Percentiles rank a stretch among this genome's conserved stretches.
phyloP scores from a whole-genome alignment of 805 yeast species.

The Cyberlindnera xylosilytica region DNA sequence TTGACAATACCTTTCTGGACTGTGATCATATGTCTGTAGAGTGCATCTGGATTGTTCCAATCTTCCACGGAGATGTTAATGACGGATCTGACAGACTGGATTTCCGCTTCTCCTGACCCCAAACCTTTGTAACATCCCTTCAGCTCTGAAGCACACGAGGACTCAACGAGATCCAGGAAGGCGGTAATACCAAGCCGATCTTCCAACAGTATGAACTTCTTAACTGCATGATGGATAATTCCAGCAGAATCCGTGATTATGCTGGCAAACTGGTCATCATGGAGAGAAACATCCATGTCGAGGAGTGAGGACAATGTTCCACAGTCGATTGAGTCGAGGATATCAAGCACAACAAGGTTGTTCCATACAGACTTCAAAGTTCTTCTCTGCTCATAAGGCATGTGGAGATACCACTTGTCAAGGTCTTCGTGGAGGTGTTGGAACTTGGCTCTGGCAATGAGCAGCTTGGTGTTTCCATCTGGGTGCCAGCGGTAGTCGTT shows the following conservation, averaged over 20 bases:
- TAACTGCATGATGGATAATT: slow-evolving; percentile 2
- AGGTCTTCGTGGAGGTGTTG: slow-evolving; percentile 12
- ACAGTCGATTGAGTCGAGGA: slow-evolving; percentile 5
- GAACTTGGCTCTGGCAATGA: too few species aligned
- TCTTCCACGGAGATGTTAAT: too few species aligned
- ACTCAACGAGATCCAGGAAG: too few species aligned
- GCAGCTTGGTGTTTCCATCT: too few species aligned
- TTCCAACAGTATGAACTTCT: slow-evolving; percentile 10
- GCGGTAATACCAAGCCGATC: slow-evolving; percentile 4
- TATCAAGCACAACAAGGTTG: slow-evolving; percentile 8
- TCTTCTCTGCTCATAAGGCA: neutral
- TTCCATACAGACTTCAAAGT: slow-evolving; percentile 9
- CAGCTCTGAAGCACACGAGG: too few species aligned
- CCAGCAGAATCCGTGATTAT: neutral
- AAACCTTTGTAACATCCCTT: too few species aligned
- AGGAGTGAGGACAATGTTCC: slow-evolving; percentile 5
- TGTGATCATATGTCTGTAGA: too few species aligned
- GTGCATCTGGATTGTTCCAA: too few species aligned
- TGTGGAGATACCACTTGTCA: slow-evolving; percentile 7
- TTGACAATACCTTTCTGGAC: slow-evolving; percentile 3
- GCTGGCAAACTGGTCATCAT: neutral
- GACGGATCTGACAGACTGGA: too few species aligned
- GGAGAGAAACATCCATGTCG: neutral
- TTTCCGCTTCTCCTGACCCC: too few species aligned
- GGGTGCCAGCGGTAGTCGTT: slow-evolving; percentile 3